Conservation (phyloP, 352 stramenopile species). For the Aphanomyces cochlioides region DNA sequence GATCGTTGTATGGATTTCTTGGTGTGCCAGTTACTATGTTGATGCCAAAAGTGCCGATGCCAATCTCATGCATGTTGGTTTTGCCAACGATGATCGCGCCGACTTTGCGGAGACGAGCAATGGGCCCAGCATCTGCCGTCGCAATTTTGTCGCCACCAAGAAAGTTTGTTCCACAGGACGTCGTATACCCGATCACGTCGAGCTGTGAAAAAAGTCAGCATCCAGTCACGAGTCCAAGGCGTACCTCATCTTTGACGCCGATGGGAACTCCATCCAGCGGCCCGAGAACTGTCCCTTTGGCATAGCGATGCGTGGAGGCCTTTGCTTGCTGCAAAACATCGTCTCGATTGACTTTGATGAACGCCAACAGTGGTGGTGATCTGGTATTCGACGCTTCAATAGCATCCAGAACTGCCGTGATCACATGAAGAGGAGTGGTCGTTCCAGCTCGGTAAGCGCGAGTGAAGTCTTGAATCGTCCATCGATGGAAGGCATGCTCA, state of each 20-base stretch:
- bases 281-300: slow-evolving; percentile 54
- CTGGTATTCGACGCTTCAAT: slow-evolving; percentile 51
- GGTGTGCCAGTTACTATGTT: slow-evolving; percentile 69
- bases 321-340: slow-evolving; percentile 63
- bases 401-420: slow-evolving; percentile 56
- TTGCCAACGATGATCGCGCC: slow-evolving; percentile 86
- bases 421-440: slow-evolving; percentile 63
- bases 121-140: slow-evolving; percentile 45
- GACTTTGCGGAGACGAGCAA: slow-evolving; percentile 55
- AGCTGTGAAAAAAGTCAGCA: slow-evolving; percentile 36
- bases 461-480: slow-evolving; percentile 66
- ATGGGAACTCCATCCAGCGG: slow-evolving; percentile 88
- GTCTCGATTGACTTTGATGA: slow-evolving; percentile 71
- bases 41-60: slow-evolving; percentile 63
- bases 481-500: slow-evolving; percentile 48
- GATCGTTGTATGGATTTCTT: slow-evolving; percentile 81
- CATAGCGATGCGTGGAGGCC: slow-evolving; percentile 67
- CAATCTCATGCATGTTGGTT: slow-evolving; percentile 89
- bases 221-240: background rate
- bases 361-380: slow-evolving; percentile 57
- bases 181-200: slow-evolving; percentile 62
- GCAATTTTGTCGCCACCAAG: slow-evolving; percentile 48
- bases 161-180: slow-evolving; percentile 69
- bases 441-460: slow-evolving; percentile 44
- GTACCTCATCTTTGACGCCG: slow-evolving; percentile 79